phyloP scores from a whole-genome alignment of 129 eudicot genomes.

The Saposhnikovia divaricata region DNA sequence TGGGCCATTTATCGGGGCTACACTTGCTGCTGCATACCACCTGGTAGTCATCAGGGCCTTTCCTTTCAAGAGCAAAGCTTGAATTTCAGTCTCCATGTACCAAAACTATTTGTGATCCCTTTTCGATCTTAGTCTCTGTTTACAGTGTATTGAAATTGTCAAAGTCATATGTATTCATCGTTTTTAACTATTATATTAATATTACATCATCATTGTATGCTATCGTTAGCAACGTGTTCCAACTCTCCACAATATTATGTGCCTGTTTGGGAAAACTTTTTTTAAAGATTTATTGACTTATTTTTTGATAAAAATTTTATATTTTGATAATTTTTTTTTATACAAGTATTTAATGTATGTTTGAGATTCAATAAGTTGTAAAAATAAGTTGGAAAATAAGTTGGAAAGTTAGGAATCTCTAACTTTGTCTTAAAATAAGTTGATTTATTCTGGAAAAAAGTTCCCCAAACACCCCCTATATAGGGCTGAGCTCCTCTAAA shows the following conservation, averaged over 20 bases:
- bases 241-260: not conserved
- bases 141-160: not conserved
- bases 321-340: no score
- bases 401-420: no score
- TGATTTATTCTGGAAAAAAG: no score
- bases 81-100: not conserved
- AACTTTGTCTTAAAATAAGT: no score
- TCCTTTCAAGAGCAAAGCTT: conserved; percentile 72
- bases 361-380: no score
- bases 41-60: conserved; percentile 71
- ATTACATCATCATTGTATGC: not conserved
- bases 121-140: not conserved
- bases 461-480: no score
- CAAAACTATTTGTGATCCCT: not conserved
- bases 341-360: no score
- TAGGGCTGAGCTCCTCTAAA: no score
- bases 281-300: no score
- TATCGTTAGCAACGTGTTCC: not conserved
- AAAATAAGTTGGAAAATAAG: no score
- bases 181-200: not conserved
- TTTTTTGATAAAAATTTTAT: no score
- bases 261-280: no score
- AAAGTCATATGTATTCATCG: not conserved
- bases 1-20: conserved; percentile 54
- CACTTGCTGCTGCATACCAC: conserved; percentile 70